Evolutionary conservation across 2,329 filamentous ascomycete genomes (phyloP), one percentile per base, ranked within the genome.

Genomic region (Colletotrichum siamense): DNA sequence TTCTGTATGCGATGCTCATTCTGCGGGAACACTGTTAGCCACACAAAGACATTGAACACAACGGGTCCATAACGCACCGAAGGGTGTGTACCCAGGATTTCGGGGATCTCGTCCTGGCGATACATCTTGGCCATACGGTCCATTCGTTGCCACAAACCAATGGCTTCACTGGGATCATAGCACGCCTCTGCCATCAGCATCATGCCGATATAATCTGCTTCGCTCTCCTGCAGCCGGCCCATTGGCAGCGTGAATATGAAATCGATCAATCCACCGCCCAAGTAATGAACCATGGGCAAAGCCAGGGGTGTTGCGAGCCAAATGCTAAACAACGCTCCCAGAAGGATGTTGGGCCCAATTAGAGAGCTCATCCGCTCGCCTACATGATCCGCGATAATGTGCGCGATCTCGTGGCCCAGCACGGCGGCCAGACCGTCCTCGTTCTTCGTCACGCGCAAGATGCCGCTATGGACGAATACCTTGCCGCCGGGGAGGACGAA

Each of bases 121-220:
- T 79, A 81, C 16, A 73, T 71, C 30, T 87, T 79, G 64, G 86
- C 87, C 4, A 85, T 82, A 52, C 83, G 82, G 77, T 94, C 91
- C 92, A 95, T 95, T 66, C 92, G 85, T 81, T 89, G 84, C 93
- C 92, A 95, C 75, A 96, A 91, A 0, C 86, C 87, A 59, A 94
- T 86, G 0, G 94, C 94, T 76, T 92, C 91, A 15, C 88, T 85
- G 1, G 95, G 95, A 77, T 95, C 89, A 82, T 94, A 96, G 85
- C 95, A 96, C 30, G 93, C 93, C 85, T 95, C 91, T 0, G 94
- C 92, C 94, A 96, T 96, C 89, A 96, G 94, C 89, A 96, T 92
- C 39, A 96, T 84, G 1, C 95, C 95, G 64, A 96, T 95, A 80
- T 94, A 95, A 81, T 96, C 95, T 0, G 95, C 95, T 85, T 96